phyloP scores from a whole-genome alignment of 1,139 yeast species.

The Pichia sp. region DNA sequence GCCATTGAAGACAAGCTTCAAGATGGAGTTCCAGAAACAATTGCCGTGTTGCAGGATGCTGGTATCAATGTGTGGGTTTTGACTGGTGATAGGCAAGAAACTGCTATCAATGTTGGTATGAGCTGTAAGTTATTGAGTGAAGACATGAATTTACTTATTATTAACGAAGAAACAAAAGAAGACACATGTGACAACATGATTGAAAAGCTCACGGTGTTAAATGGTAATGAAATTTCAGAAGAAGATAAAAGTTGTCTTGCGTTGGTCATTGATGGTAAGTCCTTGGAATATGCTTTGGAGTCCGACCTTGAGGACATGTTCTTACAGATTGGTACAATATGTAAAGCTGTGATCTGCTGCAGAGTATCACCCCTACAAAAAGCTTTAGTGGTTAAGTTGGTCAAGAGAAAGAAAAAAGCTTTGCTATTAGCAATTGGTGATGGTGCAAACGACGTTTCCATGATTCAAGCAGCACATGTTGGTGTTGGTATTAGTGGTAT shows the following conservation, averaged over 20 bases:
- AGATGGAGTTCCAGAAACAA: slow-evolving; percentile 98
- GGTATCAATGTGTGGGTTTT: slow-evolving; percentile 97
- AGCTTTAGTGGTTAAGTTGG: slow-evolving; percentile 91
- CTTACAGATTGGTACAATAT: slow-evolving; percentile 71
- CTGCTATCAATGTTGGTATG: slow-evolving; percentile 99
- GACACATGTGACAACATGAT: slow-evolving; percentile 65
- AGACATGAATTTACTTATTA: slow-evolving; percentile 87
- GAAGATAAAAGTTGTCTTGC: slow-evolving; percentile 81
- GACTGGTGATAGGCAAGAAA: slow-evolving; percentile 98
- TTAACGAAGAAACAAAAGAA: slow-evolving; percentile 77
- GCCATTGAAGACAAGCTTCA: slow-evolving; percentile 98
- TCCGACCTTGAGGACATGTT: slow-evolving; percentile 72
- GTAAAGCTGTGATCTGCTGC: slow-evolving; percentile 96
- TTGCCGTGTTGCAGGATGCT: slow-evolving; percentile 89
- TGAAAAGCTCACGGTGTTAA: slow-evolving; percentile 71
- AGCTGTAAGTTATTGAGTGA: slow-evolving; percentile 90
- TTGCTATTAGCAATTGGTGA: slow-evolving; percentile 91
- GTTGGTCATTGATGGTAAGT: slow-evolving; percentile 87
- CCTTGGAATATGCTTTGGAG: slow-evolving; percentile 79
- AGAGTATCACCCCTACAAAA: slow-evolving; percentile 97
- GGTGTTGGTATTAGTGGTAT: slow-evolving; percentile 98
- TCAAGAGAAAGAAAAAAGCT: slow-evolving; percentile 71
- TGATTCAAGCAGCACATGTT: slow-evolving; percentile 99
- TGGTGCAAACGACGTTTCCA: slow-evolving; percentile 97
- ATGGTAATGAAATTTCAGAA: slow-evolving; percentile 54